phyloP scores from a whole-genome alignment of 305 asterid genomes.

The Fraxinus sp. region DNA sequence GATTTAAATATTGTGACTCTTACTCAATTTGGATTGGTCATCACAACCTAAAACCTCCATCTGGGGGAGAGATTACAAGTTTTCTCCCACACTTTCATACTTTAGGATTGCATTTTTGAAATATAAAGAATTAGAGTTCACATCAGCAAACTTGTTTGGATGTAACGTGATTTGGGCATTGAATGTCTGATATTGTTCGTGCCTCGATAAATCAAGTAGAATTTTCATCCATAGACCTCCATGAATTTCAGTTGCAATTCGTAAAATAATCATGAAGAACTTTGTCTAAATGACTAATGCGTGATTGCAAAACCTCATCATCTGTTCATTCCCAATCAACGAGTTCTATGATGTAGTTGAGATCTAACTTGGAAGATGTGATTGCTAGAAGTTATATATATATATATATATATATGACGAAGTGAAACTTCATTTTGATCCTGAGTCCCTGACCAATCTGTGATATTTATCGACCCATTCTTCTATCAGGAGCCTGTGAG shows the following conservation, averaged over 20 bases:
- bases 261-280: constrained; percentile 7
- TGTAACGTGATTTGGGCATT: not conserved
- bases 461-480: constrained; percentile 17
- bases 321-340: not conserved
- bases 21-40: not conserved
- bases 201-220: not conserved
- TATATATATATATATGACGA: not conserved
- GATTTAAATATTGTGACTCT: not conserved
- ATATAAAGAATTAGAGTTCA: not conserved
- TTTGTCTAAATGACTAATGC: not conserved
- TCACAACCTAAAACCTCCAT: not conserved
- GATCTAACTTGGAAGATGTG: not conserved
- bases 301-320: not conserved
- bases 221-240: not conserved
- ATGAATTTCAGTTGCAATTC: not conserved
- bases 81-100: not conserved
- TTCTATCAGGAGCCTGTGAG: constrained; percentile 68
- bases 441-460: not conserved
- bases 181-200: not conserved
- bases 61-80: not conserved
- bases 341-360: not conserved
- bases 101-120: not conserved
- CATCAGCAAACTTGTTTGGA: not conserved
- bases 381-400: not conserved
- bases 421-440: not conserved